Base-by-base conservation (phyloP, 208 protist species). In the Naegleria gruberi region DNA sequence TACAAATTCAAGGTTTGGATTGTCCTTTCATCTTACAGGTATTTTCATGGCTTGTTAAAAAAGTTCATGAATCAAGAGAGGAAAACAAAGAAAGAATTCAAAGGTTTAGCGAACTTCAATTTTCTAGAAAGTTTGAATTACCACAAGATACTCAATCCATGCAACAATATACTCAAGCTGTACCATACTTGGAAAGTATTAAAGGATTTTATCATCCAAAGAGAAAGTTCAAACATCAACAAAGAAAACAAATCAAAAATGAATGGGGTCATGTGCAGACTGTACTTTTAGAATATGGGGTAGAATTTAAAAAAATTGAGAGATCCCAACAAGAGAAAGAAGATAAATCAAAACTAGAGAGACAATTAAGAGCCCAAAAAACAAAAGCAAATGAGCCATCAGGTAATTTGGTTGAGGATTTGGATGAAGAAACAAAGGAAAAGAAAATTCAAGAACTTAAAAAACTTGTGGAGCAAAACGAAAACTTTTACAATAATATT, bases 11-110 rank as follows among this genome's bases (percentile, higher is more conserved):
- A 89, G 93, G 95, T 94, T 87, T 97, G 2, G 93, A 97, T 91
- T 96, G 91, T 91, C 85, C 87, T 26, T 74, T 91, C 34, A 91
- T 97, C 45, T 95, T 94, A 47, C 93, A 92, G 55, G 92, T 95
- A 45, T 91, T 97, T 47, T 91, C 96, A 92, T 97, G 96, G 96
- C 91, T 97, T 0, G 92, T 95, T 0, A 91, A 93, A 55, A 92
- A 94, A 40, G 95, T 97, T 10, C 92, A 95, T 45, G 94, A 97
- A 43, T 93, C 93, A 8, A 90, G 96, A n/a, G 91, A 91, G 46
- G 94, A 96, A 37, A 95, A 91, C 17, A 94, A 90, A 45, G 92
- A 95, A 89, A 88, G 91, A 73, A 90, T 96, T 0, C 89, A 93
- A 77, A 45, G 92, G 55, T 96, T 94, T 83, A 91, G 93, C 51